Evolutionary conservation across 139 green algal species (phyloP), one percentile per base, ranked within the genome.

Genomic region (Chlamydomonas asymmetrica): DNA sequence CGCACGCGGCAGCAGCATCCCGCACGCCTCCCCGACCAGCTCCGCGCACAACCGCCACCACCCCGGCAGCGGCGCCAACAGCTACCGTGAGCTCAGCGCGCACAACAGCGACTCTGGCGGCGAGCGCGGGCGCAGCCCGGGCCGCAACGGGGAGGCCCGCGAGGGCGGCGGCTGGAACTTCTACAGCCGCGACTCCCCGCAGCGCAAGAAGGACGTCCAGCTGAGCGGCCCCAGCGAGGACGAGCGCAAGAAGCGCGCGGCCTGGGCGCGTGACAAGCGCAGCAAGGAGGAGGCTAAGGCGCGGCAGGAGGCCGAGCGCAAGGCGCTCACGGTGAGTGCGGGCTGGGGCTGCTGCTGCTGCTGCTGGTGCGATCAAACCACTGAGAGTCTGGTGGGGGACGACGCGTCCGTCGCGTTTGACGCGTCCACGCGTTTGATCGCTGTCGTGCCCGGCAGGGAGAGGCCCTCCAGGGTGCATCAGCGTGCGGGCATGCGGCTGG

Each of bases 141-240:
- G 57, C 10, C 48, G 48, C 4, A 49, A 74, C 49, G 23, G 25
- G 2, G 49, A 49, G 0, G 66, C 63, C 49, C 34, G 25, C 5
- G 49, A 49, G 0, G 66, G 63, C 49, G 66, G 34, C 20, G 66
- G 66, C 20, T 74, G 66, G 66, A 74, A 49, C 49, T 22, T 29
- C 13, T 45, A 32, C 29, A 32, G 43, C 18, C 31, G 45, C 65
- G 18, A 10, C 35, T 37, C 3, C 41, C 41, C 31, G 10, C 22
- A 6, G 32, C 34, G 48, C 27, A 50, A 35, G 49, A 23, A 34
- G 5, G 66, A 74, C 16, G 32, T 74, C 10, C 48, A 63, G 49
- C 49, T 74, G 66, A 39, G 49, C 0, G 49, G 39, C 22, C 69
- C 69, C 54, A 75, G 54, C 38, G 69, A 75, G 13, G 69, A 75